Evolutionary conservation across 2,329 filamentous ascomycete species (phyloP).

Genomic region (Pseudofabraea citricarpa): DNA sequence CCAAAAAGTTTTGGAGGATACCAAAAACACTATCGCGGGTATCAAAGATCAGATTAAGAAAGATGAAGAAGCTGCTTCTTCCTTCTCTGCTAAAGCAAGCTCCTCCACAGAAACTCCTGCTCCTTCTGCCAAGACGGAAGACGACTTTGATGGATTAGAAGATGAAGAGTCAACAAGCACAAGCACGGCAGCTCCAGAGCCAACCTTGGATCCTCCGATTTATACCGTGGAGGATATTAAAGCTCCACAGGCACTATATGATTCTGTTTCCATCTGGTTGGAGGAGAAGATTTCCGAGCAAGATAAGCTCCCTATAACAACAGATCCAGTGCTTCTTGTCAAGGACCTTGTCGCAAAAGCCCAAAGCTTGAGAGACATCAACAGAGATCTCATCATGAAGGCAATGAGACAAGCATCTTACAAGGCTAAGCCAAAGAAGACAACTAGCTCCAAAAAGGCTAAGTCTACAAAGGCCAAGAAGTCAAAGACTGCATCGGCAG

Average conservation of each 20-base stretch:
- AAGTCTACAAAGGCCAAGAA: conserved; percentile 21
- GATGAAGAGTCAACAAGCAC: conserved; percentile 51
- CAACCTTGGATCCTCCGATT: conserved; percentile 56
- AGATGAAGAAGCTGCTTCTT: conserved; percentile 54
- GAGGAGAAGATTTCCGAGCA: conserved; percentile 67
- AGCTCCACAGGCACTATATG: conserved; percentile 56
- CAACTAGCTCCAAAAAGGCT: conserved; percentile 32
- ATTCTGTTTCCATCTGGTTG: conserved; percentile 68
- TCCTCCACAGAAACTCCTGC: conserved; percentile 31
- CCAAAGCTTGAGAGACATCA: conserved; percentile 65
- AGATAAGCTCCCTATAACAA: conserved; percentile 61
- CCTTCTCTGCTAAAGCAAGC: conserved; percentile 41
- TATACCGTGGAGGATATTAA: conserved; percentile 72
- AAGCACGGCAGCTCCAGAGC: conserved; percentile 31
- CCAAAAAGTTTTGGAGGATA: conserved; percentile 65
- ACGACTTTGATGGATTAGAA: conserved; percentile 71
- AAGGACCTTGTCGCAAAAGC: conserved; percentile 68
- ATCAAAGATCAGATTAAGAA: conserved; percentile 71
- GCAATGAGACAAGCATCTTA: conserved; percentile 48
- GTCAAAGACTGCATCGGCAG: conserved; percentile 26
- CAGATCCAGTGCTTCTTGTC: conserved; percentile 69
- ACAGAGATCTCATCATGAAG: conserved; percentile 67
- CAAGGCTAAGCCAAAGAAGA: conserved; percentile 20
- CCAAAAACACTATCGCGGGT: conserved; percentile 63
- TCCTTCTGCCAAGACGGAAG: conserved; percentile 35